Evolutionary conservation across 108 stramenopile species (phyloP), one percentile per base, ranked within the genome.

Genomic region (Nannochloropsis salina): DNA sequence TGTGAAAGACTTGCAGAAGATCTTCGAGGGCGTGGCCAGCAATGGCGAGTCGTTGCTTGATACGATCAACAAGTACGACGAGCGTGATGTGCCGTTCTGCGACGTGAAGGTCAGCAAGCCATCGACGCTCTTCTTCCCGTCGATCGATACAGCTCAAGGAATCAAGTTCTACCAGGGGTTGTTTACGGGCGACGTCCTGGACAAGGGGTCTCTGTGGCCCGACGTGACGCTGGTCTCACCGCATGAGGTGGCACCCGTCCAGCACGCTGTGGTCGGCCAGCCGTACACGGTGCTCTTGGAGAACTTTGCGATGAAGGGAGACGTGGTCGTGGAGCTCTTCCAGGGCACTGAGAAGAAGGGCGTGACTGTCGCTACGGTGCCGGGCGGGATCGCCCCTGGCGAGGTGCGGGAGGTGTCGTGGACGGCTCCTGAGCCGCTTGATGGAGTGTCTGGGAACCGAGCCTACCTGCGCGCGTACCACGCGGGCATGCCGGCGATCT

Each of bases 191-290:
- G n/a, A 74, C 61, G 61, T n/a, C 3, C 4, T 74, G 61, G 61
- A 74, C n/a, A 20, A 15, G 20, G 61, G 61, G 61, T 20, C 20
- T n/a, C 61, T 74, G 20, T 74, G 61, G 61, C 61, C 61, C 61
- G 61, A 74, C 61, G 5, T 74, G 2, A 74, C 61, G 61, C 20
- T 74, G 61, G 61, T 74, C 3, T 74, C 61, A n/a, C 20, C 61
- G 61, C 61, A 74, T n/a, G 61, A 74, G 61, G 61, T 74, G 61
- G 61, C 61, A 15, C 61, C 61, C 61, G 61, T 74, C 5, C 61
- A 74, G 61, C 61, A 74, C 4, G 61, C 61, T 20, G 61, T 74
- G 61, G 61, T n/a, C 20, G 61, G n/a, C n/a, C 61, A 74, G 61
- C n/a, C 61, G 20, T 74, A 74, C 4, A 74, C 61, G n/a, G 20